These are phyloP conservation scores for Solanum chiquidenum DNA, from an alignment of 257 asterid species.

Conservation along the genomic window DNA sequence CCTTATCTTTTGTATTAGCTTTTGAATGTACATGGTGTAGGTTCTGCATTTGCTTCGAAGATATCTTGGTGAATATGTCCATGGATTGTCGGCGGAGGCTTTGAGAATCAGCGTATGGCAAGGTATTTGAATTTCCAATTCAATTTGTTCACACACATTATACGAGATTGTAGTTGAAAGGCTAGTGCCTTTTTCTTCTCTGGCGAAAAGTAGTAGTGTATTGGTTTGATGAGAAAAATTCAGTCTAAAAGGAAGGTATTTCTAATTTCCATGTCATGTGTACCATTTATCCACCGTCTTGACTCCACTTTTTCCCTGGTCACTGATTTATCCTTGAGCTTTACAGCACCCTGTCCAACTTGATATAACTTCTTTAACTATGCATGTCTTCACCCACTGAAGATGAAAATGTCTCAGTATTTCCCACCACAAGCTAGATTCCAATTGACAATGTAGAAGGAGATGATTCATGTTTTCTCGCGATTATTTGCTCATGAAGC, in stretches of 20 bases:
- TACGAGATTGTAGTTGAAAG: neutral
- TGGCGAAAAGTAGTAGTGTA: neutral
- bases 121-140: slow-evolving; percentile 29
- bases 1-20: neutral
- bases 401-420: neutral
- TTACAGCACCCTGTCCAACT: neutral
- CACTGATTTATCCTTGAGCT: neutral
- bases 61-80: slow-evolving; percentile 98
- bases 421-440: neutral
- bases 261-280: neutral
- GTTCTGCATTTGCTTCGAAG: slow-evolving; percentile 97
- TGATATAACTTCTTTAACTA: neutral
- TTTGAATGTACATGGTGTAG: slow-evolving; percentile 22
- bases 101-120: slow-evolving; percentile 96
- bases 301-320: neutral
- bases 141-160: neutral
- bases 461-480: neutral
- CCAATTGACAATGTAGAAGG: neutral
- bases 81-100: slow-evolving; percentile 96
- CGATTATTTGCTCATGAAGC: neutral
- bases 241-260: neutral
- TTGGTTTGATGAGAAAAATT: neutral
- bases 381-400: neutral
- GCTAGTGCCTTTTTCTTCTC: neutral
- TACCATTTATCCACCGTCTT: neutral